These are phyloP conservation scores for Hirschfeldia incana DNA, from an alignment of 345 rosid species.

Conservation along the genomic window DNA sequence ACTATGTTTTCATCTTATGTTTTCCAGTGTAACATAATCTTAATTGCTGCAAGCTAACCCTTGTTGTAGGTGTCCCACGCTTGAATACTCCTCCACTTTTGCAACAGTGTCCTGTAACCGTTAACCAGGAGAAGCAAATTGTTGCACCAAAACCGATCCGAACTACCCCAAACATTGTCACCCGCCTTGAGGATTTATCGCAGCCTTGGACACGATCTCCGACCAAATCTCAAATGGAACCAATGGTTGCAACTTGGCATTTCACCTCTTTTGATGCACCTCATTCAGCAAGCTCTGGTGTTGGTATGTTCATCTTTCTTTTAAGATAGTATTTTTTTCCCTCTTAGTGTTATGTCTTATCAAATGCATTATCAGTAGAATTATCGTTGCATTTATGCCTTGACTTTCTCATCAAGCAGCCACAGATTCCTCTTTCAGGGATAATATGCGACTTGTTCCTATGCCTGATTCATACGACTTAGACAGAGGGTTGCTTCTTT, in stretches of 20 bases:
- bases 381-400: constrained; percentile 39
- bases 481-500: constrained; percentile 96
- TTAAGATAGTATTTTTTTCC: constrained; percentile 6
- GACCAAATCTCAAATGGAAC: constrained; percentile 95
- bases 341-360: neutral
- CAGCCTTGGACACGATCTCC: constrained; percentile 99
- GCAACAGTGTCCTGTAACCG: constrained; percentile 45
- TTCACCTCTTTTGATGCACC: constrained; percentile 60
- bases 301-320: constrained; percentile 57
- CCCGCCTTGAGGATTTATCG: constrained; percentile 85
- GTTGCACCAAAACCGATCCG: constrained; percentile 95
- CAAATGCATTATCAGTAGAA: constrained; percentile 26
- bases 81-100: constrained; percentile 87
- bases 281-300: constrained; percentile 48
- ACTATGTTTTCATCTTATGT: constrained; percentile 25
- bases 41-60: constrained; percentile 34
- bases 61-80: constrained; percentile 89
- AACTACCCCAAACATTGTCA: constrained; percentile 68
- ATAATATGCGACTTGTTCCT: constrained; percentile 78
- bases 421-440: constrained; percentile 98
- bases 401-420: constrained; percentile 95
- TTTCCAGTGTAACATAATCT: constrained; percentile 18
- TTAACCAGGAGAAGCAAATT: constrained; percentile 69
- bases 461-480: constrained; percentile 97
- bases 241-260: constrained; percentile 76